Conservation (phyloP, 768 basidiomycete genomes). For the Mycena metata region DNA sequence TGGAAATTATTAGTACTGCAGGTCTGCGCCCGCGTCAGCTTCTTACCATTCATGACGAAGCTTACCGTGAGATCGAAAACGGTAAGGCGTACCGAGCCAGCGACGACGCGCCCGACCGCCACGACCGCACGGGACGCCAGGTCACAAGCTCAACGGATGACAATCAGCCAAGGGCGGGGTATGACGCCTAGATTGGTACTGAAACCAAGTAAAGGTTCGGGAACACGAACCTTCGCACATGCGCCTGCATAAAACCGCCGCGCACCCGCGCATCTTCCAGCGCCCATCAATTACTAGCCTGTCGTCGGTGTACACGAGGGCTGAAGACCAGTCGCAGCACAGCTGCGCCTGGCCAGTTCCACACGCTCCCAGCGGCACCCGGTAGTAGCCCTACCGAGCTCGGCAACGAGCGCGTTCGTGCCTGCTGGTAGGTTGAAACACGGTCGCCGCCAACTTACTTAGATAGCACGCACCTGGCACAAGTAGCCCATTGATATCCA, state of each 20-base stretch:
- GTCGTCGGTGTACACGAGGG: background rate
- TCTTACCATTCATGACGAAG: constrained; percentile 42
- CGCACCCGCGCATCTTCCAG: constrained; percentile 41
- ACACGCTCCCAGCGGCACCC: too few species aligned
- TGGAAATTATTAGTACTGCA: constrained; percentile 42
- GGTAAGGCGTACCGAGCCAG: constrained; percentile 45
- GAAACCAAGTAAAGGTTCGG: background rate
- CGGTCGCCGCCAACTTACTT: too few species aligned
- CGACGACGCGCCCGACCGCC: too few species aligned
- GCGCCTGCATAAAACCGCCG: background rate
- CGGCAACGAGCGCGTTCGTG: too few species aligned
- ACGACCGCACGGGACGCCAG: constrained; percentile 25
- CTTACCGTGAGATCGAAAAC: constrained; percentile 41
- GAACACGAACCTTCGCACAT: constrained; percentile 28
- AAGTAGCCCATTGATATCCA: too few species aligned
- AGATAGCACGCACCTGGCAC: too few species aligned
- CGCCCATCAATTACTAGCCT: constrained; percentile 28
- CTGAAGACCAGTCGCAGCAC: background rate
- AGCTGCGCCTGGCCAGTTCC: background rate
- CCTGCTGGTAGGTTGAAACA: too few species aligned
- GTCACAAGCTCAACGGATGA: background rate
- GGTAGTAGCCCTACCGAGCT: too few species aligned
- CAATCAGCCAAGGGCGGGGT: constrained; percentile 1
- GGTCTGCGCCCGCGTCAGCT: constrained; percentile 39
- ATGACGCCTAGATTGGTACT: too few species aligned